Conservation (phyloP, 2,329 filamentous ascomycete genomes). For the Fusarium agapanthi region DNA sequence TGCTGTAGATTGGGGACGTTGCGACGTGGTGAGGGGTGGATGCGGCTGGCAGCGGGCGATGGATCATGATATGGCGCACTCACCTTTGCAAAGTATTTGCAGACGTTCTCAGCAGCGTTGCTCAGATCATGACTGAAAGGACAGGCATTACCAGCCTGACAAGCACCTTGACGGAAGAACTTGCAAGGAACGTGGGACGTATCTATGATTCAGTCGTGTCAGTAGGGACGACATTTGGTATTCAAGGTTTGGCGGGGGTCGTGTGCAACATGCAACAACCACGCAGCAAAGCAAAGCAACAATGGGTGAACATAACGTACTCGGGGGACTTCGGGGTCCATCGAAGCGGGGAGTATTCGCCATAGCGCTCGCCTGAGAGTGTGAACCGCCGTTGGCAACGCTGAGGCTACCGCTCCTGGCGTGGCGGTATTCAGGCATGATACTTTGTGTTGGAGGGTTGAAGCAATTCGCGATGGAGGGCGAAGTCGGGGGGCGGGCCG, state of each 20-base stretch:
- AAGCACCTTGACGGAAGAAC: conserved; percentile 96
- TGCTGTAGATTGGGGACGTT: conserved; percentile 3
- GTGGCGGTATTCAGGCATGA: conserved; percentile 63
- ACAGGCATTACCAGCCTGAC: conserved; percentile 94
- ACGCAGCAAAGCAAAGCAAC: background rate
- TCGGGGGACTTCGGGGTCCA: conserved; percentile 70
- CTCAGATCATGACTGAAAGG: conserved; percentile 96
- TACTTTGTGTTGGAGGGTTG: conserved; percentile 38
- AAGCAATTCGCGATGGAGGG: conserved; percentile 31
- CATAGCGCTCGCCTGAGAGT: conserved; percentile 39
- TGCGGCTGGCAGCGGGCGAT: conserved; percentile 15
- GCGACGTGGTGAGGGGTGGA: conserved; percentile 16
- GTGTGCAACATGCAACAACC: conserved; percentile 40
- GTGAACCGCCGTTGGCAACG: conserved; percentile 51
- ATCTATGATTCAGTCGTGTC: conserved; percentile 63
- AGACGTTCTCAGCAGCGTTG: conserved; percentile 84
- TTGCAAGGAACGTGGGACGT: conserved; percentile 99
- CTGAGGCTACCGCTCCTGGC: conserved; percentile 66
- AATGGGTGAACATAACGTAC: conserved; percentile 48
- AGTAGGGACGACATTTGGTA: conserved; percentile 28
- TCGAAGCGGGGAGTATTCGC: conserved; percentile 58
- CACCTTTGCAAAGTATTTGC: conserved; percentile 99
- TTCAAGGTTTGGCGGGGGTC: conserved; percentile 34
- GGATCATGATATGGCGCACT: conserved; percentile 43
- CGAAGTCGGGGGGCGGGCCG: conserved; percentile 26